A percentile compares a stretch with the other conserved stretches of the same genome.
Conservation (phyloP, 2,329 filamentous ascomycete species). For the Fusarium pininemorale region DNA sequence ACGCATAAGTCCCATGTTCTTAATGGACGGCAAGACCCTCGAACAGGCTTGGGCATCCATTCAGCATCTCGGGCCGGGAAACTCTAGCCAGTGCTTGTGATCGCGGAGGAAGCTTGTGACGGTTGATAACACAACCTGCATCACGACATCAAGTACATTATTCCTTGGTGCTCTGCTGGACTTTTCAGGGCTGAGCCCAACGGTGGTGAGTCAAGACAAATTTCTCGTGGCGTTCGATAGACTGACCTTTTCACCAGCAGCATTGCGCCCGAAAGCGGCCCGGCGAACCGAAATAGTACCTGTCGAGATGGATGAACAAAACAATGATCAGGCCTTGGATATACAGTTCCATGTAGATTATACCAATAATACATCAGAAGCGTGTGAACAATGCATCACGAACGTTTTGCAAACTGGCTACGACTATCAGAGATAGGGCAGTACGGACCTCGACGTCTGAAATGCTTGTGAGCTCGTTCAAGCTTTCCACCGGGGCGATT, state of each 20-base stretch:
- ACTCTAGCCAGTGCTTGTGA: too few relatives aligned
- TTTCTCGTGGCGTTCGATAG: accelerated
- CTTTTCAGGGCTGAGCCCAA: neutral
- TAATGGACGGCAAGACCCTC: neutral
- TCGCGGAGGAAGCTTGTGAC: too few relatives aligned
- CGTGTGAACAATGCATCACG: neutral
- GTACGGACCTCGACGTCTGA: neutral
- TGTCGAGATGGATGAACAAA: neutral
- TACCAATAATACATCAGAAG: neutral
- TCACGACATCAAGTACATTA: neutral
- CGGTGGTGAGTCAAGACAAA: neutral
- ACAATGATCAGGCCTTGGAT: neutral
- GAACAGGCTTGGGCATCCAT: accelerated
- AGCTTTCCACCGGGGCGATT: neutral
- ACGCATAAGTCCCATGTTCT: neutral
- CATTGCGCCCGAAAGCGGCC: too few relatives aligned
- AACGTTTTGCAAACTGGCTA: neutral
- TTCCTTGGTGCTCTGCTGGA: too few relatives aligned
- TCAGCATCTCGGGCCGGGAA: accelerated
- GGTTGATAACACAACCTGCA: neutral
- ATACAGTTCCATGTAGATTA: too few relatives aligned
- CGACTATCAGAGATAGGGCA: accelerated
- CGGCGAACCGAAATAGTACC: too few relatives aligned
- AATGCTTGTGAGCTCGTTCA: neutral
- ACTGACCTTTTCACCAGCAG: neutral